Evolutionary conservation across 2,329 filamentous ascomycete species (phyloP).

Genomic region (Lachnellula hyalina): DNA sequence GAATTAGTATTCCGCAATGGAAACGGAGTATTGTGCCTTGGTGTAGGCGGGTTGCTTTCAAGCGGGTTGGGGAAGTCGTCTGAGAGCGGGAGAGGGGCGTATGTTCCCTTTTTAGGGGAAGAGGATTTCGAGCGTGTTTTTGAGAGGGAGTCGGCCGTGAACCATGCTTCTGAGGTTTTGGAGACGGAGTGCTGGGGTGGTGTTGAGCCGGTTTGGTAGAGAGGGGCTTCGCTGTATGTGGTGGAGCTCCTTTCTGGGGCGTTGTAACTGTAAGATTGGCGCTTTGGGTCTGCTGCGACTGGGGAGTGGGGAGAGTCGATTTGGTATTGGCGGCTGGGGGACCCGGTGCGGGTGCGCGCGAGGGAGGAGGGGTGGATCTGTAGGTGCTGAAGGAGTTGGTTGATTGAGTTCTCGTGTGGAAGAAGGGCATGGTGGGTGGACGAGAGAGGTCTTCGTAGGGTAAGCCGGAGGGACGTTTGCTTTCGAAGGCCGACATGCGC

Average conservation of each 20-base stretch:
- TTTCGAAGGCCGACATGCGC: conserved; percentile 47
- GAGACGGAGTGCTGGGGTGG: conserved; percentile 16
- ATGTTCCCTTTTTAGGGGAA: conserved; percentile 22
- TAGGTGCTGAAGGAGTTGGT: conserved; percentile 50
- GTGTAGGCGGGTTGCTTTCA: conserved; percentile 43
- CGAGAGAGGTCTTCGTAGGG: conserved; percentile 42
- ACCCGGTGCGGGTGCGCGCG: conserved; percentile 47
- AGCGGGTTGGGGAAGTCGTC: conserved; percentile 47
- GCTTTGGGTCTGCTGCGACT: conserved; percentile 40
- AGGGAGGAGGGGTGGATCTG: conserved; percentile 44
- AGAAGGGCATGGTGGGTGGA: conserved; percentile 65
- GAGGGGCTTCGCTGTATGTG: conserved; percentile 44
- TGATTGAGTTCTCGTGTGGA: conserved; percentile 67
- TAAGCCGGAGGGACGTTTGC: conserved; percentile 39
- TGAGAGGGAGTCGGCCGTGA: conserved; percentile 27
- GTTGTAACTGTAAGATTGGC: conserved; percentile 34
- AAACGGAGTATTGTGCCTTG: conserved; percentile 19
- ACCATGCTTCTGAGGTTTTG: conserved; percentile 23
- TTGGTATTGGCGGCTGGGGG: conserved; percentile 53
- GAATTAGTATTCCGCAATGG: conserved; percentile 20
- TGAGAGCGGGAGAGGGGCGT: conserved; percentile 34
- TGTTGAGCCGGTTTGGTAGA: conserved; percentile 34
- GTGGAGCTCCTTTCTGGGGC: conserved; percentile 34
- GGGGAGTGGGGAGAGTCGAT: conserved; percentile 42
- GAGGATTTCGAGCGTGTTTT: conserved; percentile 22